phyloP scores from a whole-genome alignment of 371 early-diverging fungal genomes.

The Rhizopus microsporus region DNA sequence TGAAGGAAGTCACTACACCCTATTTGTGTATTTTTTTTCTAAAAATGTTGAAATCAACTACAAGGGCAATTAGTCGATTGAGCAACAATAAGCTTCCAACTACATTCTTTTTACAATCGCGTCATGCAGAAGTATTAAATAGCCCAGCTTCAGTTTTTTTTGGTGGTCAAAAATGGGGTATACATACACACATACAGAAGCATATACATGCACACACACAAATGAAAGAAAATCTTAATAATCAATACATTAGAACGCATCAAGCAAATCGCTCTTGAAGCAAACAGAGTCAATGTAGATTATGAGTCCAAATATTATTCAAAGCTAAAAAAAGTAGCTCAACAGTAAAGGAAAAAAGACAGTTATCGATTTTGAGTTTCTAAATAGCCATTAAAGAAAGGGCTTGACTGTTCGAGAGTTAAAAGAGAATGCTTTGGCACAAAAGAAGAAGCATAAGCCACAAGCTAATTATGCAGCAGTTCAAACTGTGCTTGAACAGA shows the following conservation, averaged over 20 bases:
- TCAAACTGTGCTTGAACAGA: constrained; percentile 8
- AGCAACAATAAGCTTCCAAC: background rate
- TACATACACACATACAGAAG: background rate
- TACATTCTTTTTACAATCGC: constrained; percentile 8
- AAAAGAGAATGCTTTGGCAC: constrained; percentile 31
- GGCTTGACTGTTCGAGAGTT: constrained; percentile 48
- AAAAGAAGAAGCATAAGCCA: constrained; percentile 6
- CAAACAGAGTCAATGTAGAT: constrained; percentile 13
- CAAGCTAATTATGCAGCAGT: no score
- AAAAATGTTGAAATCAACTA: background rate
- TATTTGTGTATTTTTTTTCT: no score
- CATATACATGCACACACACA: no score
- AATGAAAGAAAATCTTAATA: background rate
- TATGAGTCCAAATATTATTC: constrained; percentile 67
- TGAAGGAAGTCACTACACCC: background rate
- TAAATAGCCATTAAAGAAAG: constrained; percentile 16
- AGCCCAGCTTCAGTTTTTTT: constrained; percentile 7
- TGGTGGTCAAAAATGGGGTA: constrained; percentile 22
- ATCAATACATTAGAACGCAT: constrained; percentile 14
- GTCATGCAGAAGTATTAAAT: constrained; percentile 18
- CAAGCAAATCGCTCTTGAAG: constrained; percentile 15
- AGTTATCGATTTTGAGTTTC: background rate
- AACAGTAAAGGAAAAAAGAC: constrained; percentile 43
- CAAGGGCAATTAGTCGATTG: background rate
- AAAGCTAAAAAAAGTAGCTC: constrained; percentile 64